Evolutionary conservation across 2,329 filamentous ascomycete species (phyloP), one percentile per base, ranked within the genome.

Genomic region (Hypoxylon rubiginosum): DNA sequence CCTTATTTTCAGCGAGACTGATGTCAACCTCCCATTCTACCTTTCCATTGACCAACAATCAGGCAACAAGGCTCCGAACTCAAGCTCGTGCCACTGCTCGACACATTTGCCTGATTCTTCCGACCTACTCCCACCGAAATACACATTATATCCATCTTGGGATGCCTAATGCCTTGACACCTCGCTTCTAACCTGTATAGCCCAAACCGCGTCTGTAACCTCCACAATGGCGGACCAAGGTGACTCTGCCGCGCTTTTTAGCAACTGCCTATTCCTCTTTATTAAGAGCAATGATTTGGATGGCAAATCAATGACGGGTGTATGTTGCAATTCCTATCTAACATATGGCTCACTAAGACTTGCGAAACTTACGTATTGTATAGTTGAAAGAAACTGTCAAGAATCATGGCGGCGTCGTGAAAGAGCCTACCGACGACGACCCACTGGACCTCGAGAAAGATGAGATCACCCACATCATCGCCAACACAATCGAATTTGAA

Each of bases 401-500:
- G 62, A 81, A 84, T 11, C 82, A 86, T 80, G 86, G 86, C 69
- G 86, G 83, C 60, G 74, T 79, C 34, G 79, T 87, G 1, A 76
- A 85, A 67, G 79, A 84, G 49, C 81, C 81, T 11, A 79, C 81
- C 21, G 21, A 64, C 79, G 81, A 64, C 70, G 85, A 84, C 71
- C 80, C 81, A 13, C 76, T 88, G 13, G 79, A 80, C 1, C 80
- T 88, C 28, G 75, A 81, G 53, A 72, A 82, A 60, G 39, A 17
- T 13, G 19, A 43, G 10, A 81, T 83, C 53, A 86, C 86, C 21
- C 87, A 89, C 73, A 85, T 89, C 67, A 75, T 89, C 52, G 83
- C 94, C 61, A 88, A 90, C 63, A 95, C 92, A 0, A 92, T 93
- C 79, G 94, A 99, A 77, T 99, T 99, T 73, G 90, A 92, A n/a